Percentiles rank a stretch among this genome's conserved stretches.
phyloP scores from a whole-genome alignment of 192 early-diverging fungal genomes.

The Linnemannia zychae region DNA sequence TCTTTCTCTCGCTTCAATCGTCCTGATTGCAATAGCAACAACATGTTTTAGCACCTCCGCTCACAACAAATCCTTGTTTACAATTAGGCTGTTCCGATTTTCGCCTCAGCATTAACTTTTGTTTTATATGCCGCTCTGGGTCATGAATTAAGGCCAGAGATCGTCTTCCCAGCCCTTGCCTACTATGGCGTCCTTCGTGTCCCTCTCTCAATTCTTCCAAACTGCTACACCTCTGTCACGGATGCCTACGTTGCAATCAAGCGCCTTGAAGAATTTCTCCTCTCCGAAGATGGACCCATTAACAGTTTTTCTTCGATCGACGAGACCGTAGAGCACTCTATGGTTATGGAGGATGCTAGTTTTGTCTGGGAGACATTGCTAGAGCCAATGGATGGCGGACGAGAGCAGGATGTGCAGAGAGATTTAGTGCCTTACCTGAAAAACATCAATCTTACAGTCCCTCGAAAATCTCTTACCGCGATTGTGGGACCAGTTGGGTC shows the following conservation, averaged over 20 bases:
- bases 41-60: too few relatives aligned
- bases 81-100: constrained; percentile 13
- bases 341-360: constrained; percentile 39
- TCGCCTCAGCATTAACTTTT: constrained; percentile 19
- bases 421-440: constrained; percentile 38
- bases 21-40: too few relatives aligned
- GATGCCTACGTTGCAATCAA: constrained; percentile 27
- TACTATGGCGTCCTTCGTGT: constrained; percentile 15
- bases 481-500: constrained; percentile 65
- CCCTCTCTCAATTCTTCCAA: constrained; percentile 15
- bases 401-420: not conserved
- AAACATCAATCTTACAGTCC: constrained; percentile 34
- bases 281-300: constrained; percentile 12
- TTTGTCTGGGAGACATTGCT: constrained; percentile 15
- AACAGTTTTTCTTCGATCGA: not conserved
- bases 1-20: not conserved
- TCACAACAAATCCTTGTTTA: not conserved
- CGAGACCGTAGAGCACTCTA: constrained; percentile 27
- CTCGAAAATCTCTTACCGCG: constrained; percentile 29
- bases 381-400: not conserved
- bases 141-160: constrained; percentile 10
- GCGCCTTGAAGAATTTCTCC: constrained; percentile 20
- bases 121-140: constrained; percentile 14
- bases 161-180: constrained; percentile 29
- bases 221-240: constrained; percentile 1